These are phyloP conservation scores for Comarum palustre DNA, from an alignment of 306 rosid genomes.

Conservation along the genomic window DNA sequence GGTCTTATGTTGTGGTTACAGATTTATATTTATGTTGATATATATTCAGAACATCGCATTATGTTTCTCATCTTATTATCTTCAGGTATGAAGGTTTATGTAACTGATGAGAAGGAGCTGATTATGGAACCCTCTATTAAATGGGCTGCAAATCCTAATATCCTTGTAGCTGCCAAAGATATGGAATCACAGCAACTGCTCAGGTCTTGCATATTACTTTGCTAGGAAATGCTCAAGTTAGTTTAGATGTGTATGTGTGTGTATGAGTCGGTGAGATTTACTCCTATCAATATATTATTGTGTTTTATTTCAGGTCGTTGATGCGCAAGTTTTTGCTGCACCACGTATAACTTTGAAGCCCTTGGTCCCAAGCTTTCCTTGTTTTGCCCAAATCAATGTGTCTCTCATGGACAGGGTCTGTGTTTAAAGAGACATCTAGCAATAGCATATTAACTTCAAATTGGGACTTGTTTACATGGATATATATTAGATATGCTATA, in stretches of 20 bases:
- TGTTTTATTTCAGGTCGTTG: constrained; percentile 56
- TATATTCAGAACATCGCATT: not conserved
- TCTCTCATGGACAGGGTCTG: constrained; percentile 96
- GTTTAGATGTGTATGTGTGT: constrained; percentile 16
- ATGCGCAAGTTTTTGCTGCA: constrained; percentile 69
- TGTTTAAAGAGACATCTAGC: constrained; percentile 15
- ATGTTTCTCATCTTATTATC: constrained; percentile 15
- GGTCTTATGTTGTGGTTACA: not conserved
- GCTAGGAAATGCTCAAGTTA: not conserved
- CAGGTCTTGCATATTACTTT: constrained; percentile 44
- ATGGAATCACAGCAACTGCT: constrained; percentile 81
- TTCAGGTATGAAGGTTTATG: constrained; percentile 80
- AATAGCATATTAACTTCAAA: not conserved
- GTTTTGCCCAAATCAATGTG: constrained; percentile 73
- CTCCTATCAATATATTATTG: constrained; percentile 22
- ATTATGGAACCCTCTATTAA: constrained; percentile 86
- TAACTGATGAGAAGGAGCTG: constrained; percentile 91
- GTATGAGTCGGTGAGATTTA: constrained; percentile 8
- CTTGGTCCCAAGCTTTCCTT: constrained; percentile 95
- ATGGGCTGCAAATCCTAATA: constrained; percentile 93
- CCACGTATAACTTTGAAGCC: constrained; percentile 93
- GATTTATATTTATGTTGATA: not conserved
- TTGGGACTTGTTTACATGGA: not conserved
- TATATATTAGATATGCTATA: not conserved
- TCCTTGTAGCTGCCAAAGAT: constrained; percentile 65